These are phyloP conservation scores for Diatrype stigma DNA, from an alignment of 2,329 filamentous ascomycete species.

Conservation along the genomic window DNA sequence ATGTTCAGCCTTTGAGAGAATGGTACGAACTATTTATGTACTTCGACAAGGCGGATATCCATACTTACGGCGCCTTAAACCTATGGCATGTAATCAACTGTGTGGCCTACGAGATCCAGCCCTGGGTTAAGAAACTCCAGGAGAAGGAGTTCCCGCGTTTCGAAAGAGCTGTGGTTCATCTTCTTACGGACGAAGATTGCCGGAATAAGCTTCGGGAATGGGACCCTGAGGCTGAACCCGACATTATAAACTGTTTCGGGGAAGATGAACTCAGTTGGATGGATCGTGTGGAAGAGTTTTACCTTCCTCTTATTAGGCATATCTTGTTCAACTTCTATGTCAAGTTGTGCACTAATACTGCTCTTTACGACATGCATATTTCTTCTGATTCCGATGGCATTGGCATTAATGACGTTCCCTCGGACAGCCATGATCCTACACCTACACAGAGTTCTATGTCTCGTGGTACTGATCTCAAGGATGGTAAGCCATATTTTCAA, in stretches of 20 bases:
- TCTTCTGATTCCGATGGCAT: too few relatives aligned
- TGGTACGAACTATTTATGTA: conserved; percentile 43
- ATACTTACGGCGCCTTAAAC: conserved; percentile 42
- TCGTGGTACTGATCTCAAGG: too few relatives aligned
- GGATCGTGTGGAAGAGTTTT: conserved; percentile 9
- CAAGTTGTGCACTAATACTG: conserved; percentile 8
- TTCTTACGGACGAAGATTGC: conserved; percentile 6
- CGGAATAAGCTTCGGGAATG: conserved; percentile 15
- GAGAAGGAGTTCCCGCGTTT: conserved; percentile 18
- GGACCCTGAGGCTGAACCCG: conserved; percentile 5
- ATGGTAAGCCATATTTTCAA: too few relatives aligned
- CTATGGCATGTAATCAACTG: conserved; percentile 42
- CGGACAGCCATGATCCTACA: too few relatives aligned
- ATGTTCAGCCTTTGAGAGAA: conserved; percentile 12
- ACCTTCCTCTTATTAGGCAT: conserved; percentile 9
- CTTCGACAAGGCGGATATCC: conserved; percentile 46
- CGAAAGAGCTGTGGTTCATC: conserved; percentile 10
- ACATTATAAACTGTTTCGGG: conserved; percentile 15
- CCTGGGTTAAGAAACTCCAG: conserved; percentile 25
- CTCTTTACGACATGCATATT: too few relatives aligned
- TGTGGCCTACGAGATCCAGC: conserved; percentile 36
- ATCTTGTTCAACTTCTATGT: conserved; percentile 11
- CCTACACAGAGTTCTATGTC: too few relatives aligned
- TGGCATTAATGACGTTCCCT: too few relatives aligned
- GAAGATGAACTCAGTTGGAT: conserved; percentile 10